phyloP scores from a whole-genome alignment of 2,329 filamentous ascomycete genomes.

The Dactylonectria macrodidyma region DNA sequence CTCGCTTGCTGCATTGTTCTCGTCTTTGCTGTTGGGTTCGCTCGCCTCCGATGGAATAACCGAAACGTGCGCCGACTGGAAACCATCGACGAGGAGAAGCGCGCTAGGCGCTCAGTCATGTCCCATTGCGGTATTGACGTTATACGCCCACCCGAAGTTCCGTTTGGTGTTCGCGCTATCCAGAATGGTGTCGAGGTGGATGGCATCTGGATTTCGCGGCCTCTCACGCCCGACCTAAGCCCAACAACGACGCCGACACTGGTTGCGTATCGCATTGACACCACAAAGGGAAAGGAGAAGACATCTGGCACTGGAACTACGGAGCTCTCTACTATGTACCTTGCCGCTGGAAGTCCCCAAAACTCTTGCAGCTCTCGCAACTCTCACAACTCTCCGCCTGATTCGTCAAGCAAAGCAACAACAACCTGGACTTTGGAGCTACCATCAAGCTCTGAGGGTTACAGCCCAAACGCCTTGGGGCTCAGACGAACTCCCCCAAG shows the following conservation, averaged over 20 bases:
- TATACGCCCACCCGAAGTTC: conserved; percentile 71
- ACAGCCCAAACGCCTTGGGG: not conserved
- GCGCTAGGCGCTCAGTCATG: conserved; percentile 67
- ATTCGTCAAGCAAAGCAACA: conserved; percentile 25
- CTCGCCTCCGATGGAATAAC: conserved; percentile 77
- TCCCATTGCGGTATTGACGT: conserved; percentile 66
- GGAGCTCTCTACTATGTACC: conserved; percentile 9
- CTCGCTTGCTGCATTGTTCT: conserved; percentile 79
- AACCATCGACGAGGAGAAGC: conserved; percentile 77
- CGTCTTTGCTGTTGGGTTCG: conserved; percentile 77
- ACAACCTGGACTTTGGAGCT: conserved; percentile 13
- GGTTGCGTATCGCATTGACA: conserved; percentile 30
- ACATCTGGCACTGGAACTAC: conserved; percentile 28
- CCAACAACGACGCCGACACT: conserved; percentile 43
- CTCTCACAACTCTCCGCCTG: not conserved
- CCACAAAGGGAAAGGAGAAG: conserved; percentile 42
- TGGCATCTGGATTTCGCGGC: conserved; percentile 82
- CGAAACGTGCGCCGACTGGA: conserved; percentile 70
- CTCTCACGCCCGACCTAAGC: conserved; percentile 56
- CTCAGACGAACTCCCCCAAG: not conserved
- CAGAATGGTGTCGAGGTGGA: conserved; percentile 88
- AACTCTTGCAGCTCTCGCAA: not conserved
- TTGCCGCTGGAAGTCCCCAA: conserved; percentile 5
- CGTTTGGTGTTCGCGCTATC: conserved; percentile 89
- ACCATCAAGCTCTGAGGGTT: not conserved